A percentile compares a stretch with the other conserved stretches of the same genome.
These are phyloP conservation scores for Sclerotinia minor DNA, from an alignment of 2,329 filamentous ascomycete genomes.

Conservation along the genomic window DNA sequence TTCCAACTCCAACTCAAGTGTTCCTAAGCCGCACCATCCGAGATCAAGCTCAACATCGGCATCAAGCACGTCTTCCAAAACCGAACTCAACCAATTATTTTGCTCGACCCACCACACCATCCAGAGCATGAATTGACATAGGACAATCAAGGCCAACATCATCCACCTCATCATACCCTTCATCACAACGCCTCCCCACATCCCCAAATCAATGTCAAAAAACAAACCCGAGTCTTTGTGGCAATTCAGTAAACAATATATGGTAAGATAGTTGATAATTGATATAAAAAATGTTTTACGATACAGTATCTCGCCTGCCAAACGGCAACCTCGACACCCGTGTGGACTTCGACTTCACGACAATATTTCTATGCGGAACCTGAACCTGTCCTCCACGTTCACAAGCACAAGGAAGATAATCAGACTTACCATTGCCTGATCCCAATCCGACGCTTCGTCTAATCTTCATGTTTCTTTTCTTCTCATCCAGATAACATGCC, in stretches of 20 bases:
- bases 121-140: constrained; percentile 23
- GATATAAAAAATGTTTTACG: not conserved
- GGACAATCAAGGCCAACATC: constrained; percentile 18
- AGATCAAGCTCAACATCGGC: constrained; percentile 5
- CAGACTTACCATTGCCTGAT: constrained; percentile 21
- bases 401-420: constrained; percentile 22
- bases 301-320: constrained; percentile 21
- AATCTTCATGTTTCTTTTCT: constrained; percentile 20
- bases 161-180: constrained; percentile 13
- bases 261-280: not conserved
- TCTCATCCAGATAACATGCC: constrained; percentile 23
- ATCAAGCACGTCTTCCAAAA: not conserved
- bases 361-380: constrained; percentile 12
- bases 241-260: constrained; percentile 23
- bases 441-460: not conserved
- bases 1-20: not conserved
- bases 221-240: constrained; percentile 14
- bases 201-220: not conserved
- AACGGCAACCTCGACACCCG: constrained; percentile 16
- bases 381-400: constrained; percentile 16
- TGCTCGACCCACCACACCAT: constrained; percentile 19
- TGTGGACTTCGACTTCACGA: constrained; percentile 4
- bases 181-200: not conserved
- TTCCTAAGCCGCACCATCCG: constrained; percentile 8
- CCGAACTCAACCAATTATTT: not conserved